phyloP scores from a whole-genome alignment of 2,329 filamentous ascomycete genomes.

The Monosporascus sp. region DNA sequence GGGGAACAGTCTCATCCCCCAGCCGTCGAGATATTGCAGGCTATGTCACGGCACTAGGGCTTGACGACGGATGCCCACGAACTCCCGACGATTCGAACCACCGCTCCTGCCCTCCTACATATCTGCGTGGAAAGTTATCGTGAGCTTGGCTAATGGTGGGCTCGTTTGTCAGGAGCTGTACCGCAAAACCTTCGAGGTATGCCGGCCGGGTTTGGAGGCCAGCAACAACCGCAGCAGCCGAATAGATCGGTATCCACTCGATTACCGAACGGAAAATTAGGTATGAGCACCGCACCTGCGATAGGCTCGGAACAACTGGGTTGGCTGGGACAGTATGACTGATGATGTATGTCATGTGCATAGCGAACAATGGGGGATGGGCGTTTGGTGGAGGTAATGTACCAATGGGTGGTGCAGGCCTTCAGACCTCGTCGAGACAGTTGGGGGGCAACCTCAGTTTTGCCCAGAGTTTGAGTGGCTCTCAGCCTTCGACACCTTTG shows the following conservation, averaged over 20 bases:
- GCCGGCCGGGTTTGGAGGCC: constrained; percentile 54
- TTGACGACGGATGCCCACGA: background rate
- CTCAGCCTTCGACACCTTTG: constrained; percentile 56
- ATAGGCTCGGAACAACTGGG: constrained; percentile 2
- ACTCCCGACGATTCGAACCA: background rate
- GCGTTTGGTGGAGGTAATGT: constrained; percentile 53
- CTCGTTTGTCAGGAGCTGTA: constrained; percentile 43
- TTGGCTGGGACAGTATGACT: constrained; percentile 14
- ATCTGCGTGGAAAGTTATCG: constrained; percentile 6
- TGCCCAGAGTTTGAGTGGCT: constrained; percentile 60
- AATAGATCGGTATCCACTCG: constrained; percentile 52
- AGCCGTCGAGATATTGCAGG: background rate
- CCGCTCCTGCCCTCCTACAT: no score
- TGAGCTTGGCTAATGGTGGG: constrained; percentile 29
- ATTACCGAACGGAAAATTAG: constrained; percentile 61
- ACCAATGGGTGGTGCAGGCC: constrained; percentile 52
- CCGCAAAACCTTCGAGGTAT: constrained; percentile 59
- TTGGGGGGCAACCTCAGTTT: constrained; percentile 58
- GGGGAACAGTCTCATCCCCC: no score
- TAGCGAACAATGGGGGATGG: constrained; percentile 54
- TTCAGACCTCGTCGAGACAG: constrained; percentile 50
- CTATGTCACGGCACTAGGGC: background rate
- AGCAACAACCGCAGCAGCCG: constrained; percentile 53
- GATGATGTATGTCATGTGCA: constrained; percentile 14
- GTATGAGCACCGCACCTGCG: constrained; percentile 35